These are phyloP conservation scores for Rhizopus delemar DNA, from an alignment of 371 early-diverging fungal species.

Conservation along the genomic window DNA sequence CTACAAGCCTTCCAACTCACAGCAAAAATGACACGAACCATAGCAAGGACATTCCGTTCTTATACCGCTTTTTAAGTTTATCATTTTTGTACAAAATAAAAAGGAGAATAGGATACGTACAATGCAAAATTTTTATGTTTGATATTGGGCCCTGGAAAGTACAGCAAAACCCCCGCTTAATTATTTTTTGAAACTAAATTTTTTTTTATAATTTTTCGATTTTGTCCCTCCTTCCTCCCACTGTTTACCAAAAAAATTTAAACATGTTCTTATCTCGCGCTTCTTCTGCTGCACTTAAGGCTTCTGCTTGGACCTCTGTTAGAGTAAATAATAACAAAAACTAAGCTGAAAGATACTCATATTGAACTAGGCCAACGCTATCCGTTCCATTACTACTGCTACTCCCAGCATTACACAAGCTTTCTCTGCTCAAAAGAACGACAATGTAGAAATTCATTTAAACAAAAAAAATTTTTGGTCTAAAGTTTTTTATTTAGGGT, in stretches of 20 bases:
- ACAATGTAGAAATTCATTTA: constrained; percentile 48
- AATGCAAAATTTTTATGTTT: neutral
- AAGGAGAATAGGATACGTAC: neutral
- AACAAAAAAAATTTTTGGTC: neutral
- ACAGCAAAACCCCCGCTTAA: constrained; percentile 25
- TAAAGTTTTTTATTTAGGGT: constrained; percentile 45
- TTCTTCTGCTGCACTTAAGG: constrained; percentile 36
- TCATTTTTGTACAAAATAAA: neutral
- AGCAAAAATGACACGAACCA: neutral
- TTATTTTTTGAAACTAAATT: constrained; percentile 16
- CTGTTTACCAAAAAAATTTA: constrained; percentile 15
- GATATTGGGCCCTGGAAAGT: constrained; percentile 9
- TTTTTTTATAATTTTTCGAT: constrained; percentile 21
- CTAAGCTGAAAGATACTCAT: too few species aligned
- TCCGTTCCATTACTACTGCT: constrained; percentile 58
- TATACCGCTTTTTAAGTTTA: neutral
- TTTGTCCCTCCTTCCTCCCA: constrained; percentile 26
- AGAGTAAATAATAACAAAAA: constrained; percentile 22
- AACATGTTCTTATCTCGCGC: constrained; percentile 42
- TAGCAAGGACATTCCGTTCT: neutral
- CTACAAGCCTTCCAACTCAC: neutral
- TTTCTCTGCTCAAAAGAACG: constrained; percentile 66
- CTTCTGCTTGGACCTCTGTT: constrained; percentile 32
- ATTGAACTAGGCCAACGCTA: constrained; percentile 38
- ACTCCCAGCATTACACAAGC: constrained; percentile 62